Evolutionary conservation across 2,329 filamentous ascomycete genomes (phyloP), one percentile per base, ranked within the genome.

Genomic region (Epichloe elymi): DNA sequence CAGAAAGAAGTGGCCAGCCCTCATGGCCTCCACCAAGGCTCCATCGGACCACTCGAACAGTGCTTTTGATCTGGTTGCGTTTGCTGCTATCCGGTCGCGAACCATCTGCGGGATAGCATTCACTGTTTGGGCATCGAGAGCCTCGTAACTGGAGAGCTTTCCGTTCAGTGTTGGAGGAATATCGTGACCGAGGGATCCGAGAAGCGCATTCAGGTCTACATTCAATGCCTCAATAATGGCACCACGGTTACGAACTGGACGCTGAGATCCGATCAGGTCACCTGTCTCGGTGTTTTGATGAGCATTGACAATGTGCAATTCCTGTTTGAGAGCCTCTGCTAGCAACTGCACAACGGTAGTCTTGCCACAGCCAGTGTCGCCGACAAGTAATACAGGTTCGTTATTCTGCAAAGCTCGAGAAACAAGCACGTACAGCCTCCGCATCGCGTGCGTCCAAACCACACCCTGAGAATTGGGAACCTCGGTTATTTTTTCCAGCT

Each of bases 231-330:
- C 79, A 37, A 86, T 70, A 36, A 95, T 80, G 1, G 80, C 80
- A 14, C 83, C 80, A 41, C 90, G 80, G 64, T 97, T 97, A 56
- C 94, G 79, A 20, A 97, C 80, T 3, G 93, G 93, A 53, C 93
- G 75, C 65, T 98, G 93, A 3, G 93, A 93, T 56, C 93, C 93
- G 57, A 99, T 97, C 11, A 99, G 74, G 66, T 99, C 93, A 15
- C 93, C 91, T 0, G 94, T 97, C 65, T 99, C 94, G 0, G 93
- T 90, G 57, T 98, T 99, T 59, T 97, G 91, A 67, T 99, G 94
- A 3, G 94, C 93, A 63, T 98, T 99, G 61, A 98, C 85, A 58
- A 91, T 93, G 58, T 90, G 83, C 39, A 99, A 72, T 55, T 86
- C 74, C 60, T 85, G 88, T 15, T 75, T 73, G 55, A 88, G 76